These are phyloP conservation scores for Pseudoturritis turrita DNA, from an alignment of 345 rosid genomes.

Conservation along the genomic window DNA sequence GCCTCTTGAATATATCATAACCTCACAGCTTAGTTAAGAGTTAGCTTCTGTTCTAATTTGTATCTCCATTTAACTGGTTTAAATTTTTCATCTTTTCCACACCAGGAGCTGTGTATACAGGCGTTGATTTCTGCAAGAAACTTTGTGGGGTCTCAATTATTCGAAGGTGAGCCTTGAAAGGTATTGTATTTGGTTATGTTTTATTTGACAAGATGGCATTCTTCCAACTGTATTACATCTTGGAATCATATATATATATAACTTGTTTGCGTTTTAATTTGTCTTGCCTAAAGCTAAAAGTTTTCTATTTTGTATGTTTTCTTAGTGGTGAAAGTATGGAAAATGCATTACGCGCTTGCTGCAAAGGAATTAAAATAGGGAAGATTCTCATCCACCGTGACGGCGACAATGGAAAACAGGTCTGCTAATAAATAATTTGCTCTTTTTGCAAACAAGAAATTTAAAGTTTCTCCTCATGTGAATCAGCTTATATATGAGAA, in stretches of 20 bases:
- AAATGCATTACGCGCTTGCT: conserved; percentile 93
- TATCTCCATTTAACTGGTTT: background rate
- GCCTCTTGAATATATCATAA: background rate
- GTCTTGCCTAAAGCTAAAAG: conserved; percentile 17
- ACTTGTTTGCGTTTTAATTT: background rate
- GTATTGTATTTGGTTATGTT: conserved; percentile 10
- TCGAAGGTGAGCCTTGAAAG: conserved; percentile 79
- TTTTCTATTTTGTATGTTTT: conserved; percentile 2
- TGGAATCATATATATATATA: background rate
- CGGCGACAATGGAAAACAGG: conserved; percentile 97
- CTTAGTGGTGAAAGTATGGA: conserved; percentile 98
- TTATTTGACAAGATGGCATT: background rate
- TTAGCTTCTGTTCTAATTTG: too few species aligned
- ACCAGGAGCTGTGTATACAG: conserved; percentile 76
- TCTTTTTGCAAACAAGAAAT: background rate
- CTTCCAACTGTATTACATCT: background rate
- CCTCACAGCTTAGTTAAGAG: background rate
- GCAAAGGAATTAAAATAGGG: conserved; percentile 98
- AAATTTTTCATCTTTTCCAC: conserved; percentile 8
- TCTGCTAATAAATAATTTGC: background rate
- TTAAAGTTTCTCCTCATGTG: background rate
- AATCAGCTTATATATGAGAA: conserved; percentile 88
- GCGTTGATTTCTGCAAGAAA: conserved; percentile 98
- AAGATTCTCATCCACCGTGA: conserved; percentile 93
- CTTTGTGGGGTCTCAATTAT: conserved; percentile 93